Base-by-base conservation (phyloP, 768 basidiomycete species). In the Xanthoconium stramineum region DNA sequence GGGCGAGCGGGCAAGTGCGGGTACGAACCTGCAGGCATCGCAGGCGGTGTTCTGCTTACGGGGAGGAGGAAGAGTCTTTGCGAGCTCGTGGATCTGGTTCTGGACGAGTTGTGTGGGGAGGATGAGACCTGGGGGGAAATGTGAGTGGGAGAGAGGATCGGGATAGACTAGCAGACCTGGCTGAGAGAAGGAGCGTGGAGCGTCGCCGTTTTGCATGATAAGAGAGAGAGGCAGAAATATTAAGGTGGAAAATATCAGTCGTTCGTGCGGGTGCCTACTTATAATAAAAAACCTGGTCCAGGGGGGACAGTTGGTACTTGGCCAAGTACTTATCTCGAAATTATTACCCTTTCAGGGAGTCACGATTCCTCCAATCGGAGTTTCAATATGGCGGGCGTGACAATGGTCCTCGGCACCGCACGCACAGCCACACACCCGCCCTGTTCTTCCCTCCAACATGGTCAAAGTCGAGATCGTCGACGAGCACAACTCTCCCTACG, bases 31-130 rank as follows among this genome's bases (percentile, higher is more conserved):
- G 83, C 93, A 95, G 50, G 89, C 89, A 76, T 95, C 93, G 72
- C 93, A 95, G 29, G 94, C 93, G 20, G 91, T 90, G 69, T 95
- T 95, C 74, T 94, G 93, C 70, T 92, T 93, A 55, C 93, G 78
- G 7, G 91, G 89, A n/a, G 89, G 88, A 1, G 91, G 88, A 0
- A 89, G 80, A 1, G 85, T 82, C 75, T 88, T 89, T 51, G 87
- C 86, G 37, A 89, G 80, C 65, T 91, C 89, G 65, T 89, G 87
- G 52, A 90, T 87, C 72, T 91, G 88, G 64, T 84, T 89, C 76
- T 91, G 89, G 64, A 89, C 80, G 44, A 84, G 79, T 56, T 80
- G 82, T 9, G 80, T 82, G 20, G 88, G 82, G 50, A 89, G 78
- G 50, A 79, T 74, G 62, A 87, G 81, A 62, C 80, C 86, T 86